These are phyloP conservation scores for Pouteria campechiana DNA, from an alignment of 179 eudicot species.

Conservation along the genomic window DNA sequence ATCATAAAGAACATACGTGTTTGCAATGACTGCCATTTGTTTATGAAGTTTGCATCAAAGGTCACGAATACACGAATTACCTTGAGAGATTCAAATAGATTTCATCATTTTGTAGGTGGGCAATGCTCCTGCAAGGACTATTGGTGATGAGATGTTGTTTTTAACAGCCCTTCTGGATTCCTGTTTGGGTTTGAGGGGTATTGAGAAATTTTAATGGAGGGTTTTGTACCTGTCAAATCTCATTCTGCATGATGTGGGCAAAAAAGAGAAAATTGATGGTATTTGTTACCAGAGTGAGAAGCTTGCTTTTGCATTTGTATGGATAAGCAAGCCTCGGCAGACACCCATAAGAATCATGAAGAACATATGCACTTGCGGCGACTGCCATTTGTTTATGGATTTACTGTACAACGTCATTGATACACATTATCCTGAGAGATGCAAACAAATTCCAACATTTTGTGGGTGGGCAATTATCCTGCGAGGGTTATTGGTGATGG, in stretches of 20 bases:
- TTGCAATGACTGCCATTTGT: slow-evolving; percentile 22
- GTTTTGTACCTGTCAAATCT: slow-evolving; percentile 12
- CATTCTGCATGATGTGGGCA: slow-evolving; percentile 15
- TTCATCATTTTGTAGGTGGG: slow-evolving; percentile 24
- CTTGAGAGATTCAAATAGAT: slow-evolving; percentile 25
- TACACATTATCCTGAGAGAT: slow-evolving; percentile 20
- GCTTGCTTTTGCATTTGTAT: slow-evolving; percentile 21
- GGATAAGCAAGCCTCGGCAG: slow-evolving; percentile 8
- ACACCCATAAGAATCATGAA: slow-evolving; percentile 17
- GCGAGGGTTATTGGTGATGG: slow-evolving; percentile 19
- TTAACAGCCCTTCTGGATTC: no score
- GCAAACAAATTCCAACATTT: slow-evolving; percentile 26
- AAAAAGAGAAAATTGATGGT: slow-evolving; percentile 13
- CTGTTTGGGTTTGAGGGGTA: no score
- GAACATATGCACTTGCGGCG: slow-evolving; percentile 20
- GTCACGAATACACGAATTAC: slow-evolving; percentile 10
- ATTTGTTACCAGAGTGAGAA: slow-evolving; percentile 27
- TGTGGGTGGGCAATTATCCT: slow-evolving; percentile 19
- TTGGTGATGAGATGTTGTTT: slow-evolving; percentile 17
- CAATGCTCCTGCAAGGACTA: slow-evolving; percentile 21
- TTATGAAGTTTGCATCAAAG: slow-evolving; percentile 21
- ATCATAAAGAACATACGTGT: slow-evolving; percentile 21
- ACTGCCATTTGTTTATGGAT: slow-evolving; percentile 23
- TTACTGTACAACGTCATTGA: slow-evolving; percentile 14
- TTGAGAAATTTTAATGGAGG: no score